Evolutionary conservation across 345 rosid genomes (phyloP).

Genomic region (Melaleuca alternifolia): DNA sequence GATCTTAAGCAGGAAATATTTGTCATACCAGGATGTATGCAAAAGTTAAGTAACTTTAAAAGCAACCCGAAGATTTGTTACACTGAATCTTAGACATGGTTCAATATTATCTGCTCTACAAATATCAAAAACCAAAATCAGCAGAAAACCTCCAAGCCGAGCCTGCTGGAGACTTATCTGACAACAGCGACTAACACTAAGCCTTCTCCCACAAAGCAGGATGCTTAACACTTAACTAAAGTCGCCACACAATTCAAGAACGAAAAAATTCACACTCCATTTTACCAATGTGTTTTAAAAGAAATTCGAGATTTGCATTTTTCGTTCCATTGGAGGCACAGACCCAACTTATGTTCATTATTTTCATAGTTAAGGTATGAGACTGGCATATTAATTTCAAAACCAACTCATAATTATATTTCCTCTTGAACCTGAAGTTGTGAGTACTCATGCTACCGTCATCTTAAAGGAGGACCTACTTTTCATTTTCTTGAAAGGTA

Average conservation of each 20-base stretch:
- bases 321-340: background rate
- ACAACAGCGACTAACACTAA: background rate
- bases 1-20: background rate
- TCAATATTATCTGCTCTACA: background rate
- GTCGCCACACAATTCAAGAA: background rate
- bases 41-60: background rate
- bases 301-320: background rate
- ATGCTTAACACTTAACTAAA: background rate
- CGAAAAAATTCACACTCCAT: background rate
- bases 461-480: background rate
- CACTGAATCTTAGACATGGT: background rate
- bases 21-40: background rate
- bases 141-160: background rate
- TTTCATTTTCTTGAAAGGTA: background rate
- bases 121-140: background rate
- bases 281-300: background rate
- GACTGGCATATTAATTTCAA: background rate
- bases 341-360: background rate
- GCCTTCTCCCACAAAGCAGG: background rate
- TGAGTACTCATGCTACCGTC: background rate
- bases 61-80: background rate
- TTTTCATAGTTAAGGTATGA: background rate
- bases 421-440: background rate
- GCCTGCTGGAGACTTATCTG: background rate
- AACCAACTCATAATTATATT: background rate